Conservation (phyloP, 805 yeast species). For the Candida multigemmis region DNA sequence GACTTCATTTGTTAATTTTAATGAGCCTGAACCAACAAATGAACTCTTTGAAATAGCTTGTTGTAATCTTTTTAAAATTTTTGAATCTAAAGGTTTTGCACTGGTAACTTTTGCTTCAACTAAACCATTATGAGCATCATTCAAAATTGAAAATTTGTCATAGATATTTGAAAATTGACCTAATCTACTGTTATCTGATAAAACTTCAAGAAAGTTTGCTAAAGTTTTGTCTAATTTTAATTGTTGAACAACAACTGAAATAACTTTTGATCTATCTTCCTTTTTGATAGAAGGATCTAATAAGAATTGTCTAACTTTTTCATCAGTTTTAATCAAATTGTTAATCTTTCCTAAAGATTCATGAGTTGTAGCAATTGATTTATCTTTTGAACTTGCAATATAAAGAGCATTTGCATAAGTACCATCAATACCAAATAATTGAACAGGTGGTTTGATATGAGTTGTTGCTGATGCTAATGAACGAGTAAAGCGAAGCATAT, state of each 20-base stretch:
- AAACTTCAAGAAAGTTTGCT: conserved; percentile 69
- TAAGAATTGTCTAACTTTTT: conserved; percentile 53
- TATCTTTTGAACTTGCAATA: conserved; percentile 80
- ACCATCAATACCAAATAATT: conserved; percentile 91
- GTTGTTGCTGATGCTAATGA: conserved; percentile 65
- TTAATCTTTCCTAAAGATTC: conserved; percentile 54
- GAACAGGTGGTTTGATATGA: conserved; percentile 77
- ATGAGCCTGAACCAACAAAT: conserved; percentile 76
- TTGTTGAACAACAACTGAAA: conserved; percentile 43
- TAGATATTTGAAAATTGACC: conserved; percentile 55
- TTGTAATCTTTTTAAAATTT: conserved; percentile 69
- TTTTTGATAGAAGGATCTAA: conserved; percentile 77
- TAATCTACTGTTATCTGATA: conserved; percentile 94
- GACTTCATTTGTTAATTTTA: conserved; percentile 74
- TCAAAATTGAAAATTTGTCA: conserved; percentile 64
- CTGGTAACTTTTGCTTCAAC: conserved; percentile 92
- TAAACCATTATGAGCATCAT: conserved; percentile 84
- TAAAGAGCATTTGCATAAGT: conserved; percentile 93
- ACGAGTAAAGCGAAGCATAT: conserved; percentile 60
- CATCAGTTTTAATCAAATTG: conserved; percentile 49
- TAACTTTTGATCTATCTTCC: conserved; percentile 66
- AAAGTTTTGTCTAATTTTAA: conserved; percentile 59
- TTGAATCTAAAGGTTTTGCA: conserved; percentile 75
- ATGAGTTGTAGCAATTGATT: conserved; percentile 63
- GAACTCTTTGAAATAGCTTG: conserved; percentile 68